Evolutionary conservation across 2,329 filamentous ascomycete genomes (phyloP), one percentile per base, ranked within the genome.

Genomic region (Colletotrichum sp.): DNA sequence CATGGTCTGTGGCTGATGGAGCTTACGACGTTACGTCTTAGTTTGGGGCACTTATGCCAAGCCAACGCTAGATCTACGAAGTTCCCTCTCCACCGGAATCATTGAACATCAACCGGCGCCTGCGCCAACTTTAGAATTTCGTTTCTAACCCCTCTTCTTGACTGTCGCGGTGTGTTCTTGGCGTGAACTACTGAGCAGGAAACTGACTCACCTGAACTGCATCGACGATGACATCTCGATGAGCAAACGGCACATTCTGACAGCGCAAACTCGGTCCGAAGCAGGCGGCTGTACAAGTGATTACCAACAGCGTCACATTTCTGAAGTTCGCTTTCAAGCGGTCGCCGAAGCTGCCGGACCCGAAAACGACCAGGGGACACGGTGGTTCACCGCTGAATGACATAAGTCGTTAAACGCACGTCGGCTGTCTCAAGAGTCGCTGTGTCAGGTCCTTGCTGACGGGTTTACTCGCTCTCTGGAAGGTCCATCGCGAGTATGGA

Each of bases 141-240:
- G 68, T 34, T 32, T 30, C 25, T 57, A 61, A 71, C 72, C 69
- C 70, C 70, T 73, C 70, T 22, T 76, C 63, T 73, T 69, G 49
- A 59, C 49, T 52, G 74, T 76, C 70, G 64, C 74, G 34, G 44
- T 27, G 30, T 55, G 4, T n/a, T 36, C 44, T 73, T 76, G 73
- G 73, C 70, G 34, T 36, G 15, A 30, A 63, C 36, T 39, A 36
- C 9, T 22, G 30, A 55, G 29, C 25, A 7, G 29, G 25, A 52
- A 61, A 59, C 64, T 61, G 64, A 32, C 59, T 64, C 57, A 57
- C 19, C 39, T 49, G 55, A 49, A 69, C 49, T 49, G 61, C 25
- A 73, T 69, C 74, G 65, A 52, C 65, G 57, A 71, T 39, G 72
- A 63, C 36, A 16, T 11, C 19, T 34, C 19, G 16, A 30, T 36